Conservation (phyloP, 257 asterid species). For the Penstemon barbatus region DNA sequence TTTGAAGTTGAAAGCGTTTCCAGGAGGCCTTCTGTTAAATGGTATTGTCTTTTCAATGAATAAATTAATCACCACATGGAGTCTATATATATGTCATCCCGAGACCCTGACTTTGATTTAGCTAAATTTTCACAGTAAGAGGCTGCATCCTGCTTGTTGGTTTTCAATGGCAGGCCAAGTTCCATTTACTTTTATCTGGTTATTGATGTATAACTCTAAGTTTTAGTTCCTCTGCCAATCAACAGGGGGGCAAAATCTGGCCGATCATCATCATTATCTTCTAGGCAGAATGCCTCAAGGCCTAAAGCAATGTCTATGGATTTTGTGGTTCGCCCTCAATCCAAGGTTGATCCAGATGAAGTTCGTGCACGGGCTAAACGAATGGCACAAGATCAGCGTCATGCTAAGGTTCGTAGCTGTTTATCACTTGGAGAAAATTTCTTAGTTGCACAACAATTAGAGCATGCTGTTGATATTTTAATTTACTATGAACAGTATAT, state of each 20-base stretch:
- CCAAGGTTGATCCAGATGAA: constrained; percentile 90
- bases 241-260: constrained; percentile 77
- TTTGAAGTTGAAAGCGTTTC: constrained; percentile 67
- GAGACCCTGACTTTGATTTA: constrained; percentile 82
- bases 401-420: constrained; percentile 59
- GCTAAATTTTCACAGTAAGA: constrained; percentile 52
- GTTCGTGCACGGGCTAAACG: constrained; percentile 78
- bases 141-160: constrained; percentile 7
- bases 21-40: constrained; percentile 66
- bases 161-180: constrained; percentile 1
- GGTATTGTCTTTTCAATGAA: constrained; percentile 37
- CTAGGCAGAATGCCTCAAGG: constrained; percentile 59
- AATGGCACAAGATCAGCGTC: constrained; percentile 68
- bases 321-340: constrained; percentile 88
- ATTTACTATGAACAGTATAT: not conserved
- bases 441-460: not conserved
- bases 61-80: constrained; percentile 12
- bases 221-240: constrained; percentile 28
- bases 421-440: not conserved
- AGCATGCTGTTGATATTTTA: not conserved
- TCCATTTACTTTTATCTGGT: not conserved
- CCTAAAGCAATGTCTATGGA: constrained; percentile 89
- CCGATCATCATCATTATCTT: constrained; percentile 43
- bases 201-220: not conserved
- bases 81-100: constrained; percentile 50